These are phyloP conservation scores for Paratrypanosoma confusum DNA, from an alignment of 208 protist genomes.

Conservation along the genomic window DNA sequence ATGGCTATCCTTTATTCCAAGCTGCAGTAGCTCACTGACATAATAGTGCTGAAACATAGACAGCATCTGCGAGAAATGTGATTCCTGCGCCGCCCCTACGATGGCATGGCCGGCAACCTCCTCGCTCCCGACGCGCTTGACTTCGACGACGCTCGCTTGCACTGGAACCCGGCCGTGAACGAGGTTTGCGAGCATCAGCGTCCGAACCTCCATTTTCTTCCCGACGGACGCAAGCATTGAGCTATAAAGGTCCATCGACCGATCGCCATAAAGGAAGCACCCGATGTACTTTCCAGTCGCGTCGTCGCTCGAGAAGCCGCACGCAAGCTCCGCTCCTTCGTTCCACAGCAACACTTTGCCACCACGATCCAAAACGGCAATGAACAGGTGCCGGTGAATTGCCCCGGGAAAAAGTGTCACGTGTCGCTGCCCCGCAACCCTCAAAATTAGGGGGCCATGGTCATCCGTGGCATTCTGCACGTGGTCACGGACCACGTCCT, in stretches of 20 bases:
- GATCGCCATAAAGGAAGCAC: slow-evolving; percentile 46
- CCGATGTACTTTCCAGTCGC: slow-evolving; percentile 45
- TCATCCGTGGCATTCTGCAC: slow-evolving; percentile 31
- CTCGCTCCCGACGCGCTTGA: slow-evolving; percentile 20
- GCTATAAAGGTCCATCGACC: slow-evolving; percentile 39
- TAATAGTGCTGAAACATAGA: slow-evolving; percentile 47
- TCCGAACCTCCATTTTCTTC: slow-evolving; percentile 34
- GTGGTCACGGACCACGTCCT: no score
- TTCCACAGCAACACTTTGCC: slow-evolving; percentile 41
- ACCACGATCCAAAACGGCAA: slow-evolving; percentile 35
- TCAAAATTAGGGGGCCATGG: slow-evolving; percentile 24
- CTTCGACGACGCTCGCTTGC: slow-evolving; percentile 26
- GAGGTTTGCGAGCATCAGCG: slow-evolving; percentile 30
- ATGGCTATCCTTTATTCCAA: slow-evolving; percentile 21
- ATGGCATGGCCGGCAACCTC: slow-evolving; percentile 31
- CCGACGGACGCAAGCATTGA: slow-evolving; percentile 40
- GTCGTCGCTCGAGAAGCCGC: slow-evolving; percentile 38
- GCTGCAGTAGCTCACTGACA: slow-evolving; percentile 23
- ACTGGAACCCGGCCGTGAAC: slow-evolving; percentile 41
- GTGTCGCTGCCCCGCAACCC: slow-evolving; percentile 17
- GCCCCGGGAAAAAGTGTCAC: slow-evolving; percentile 23
- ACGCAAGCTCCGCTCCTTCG: slow-evolving; percentile 29
- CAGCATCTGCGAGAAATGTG: slow-evolving; percentile 31
- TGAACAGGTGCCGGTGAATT: slow-evolving; percentile 27
- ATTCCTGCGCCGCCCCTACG: slow-evolving; percentile 39